Evolutionary conservation across 2,329 filamentous ascomycete species (phyloP), one percentile per base, ranked within the genome.

Genomic region (Alternaria infectoria): DNA sequence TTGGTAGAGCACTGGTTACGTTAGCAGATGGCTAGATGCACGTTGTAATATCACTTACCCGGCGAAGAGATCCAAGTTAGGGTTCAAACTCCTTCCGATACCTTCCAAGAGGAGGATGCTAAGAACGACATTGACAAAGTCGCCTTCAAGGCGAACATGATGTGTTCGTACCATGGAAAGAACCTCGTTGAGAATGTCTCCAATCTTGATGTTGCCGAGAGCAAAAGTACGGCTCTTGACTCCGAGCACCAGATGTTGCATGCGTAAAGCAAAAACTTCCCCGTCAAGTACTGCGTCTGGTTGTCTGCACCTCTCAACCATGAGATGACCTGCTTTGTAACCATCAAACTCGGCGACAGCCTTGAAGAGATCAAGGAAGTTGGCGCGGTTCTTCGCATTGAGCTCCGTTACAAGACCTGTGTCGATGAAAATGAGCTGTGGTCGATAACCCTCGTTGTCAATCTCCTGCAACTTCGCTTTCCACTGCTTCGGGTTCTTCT

Each of bases 111-210:
- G 85, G 32, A 99, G 83, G 57, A 98, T 97, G 63, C 93, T 97
- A 62, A 99, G 91, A 28, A 99, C 95, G 5, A 99, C 96, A 76
- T 99, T 99, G 77, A 99, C 93, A 77, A 98, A 99, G 78, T 99
- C 96, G 9, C 96, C 96, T 80, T 99, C 96, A 54, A 99, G 87
- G 9, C 96, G 87, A 5, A 99, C 96, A 76, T 99, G 96, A 78
- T 99, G 96, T 10, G 85, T 84, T 59, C 96, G 89, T 28, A 99
- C 96, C 93, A 99, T 97, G 62, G 86, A 86, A 47, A 99, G 84
- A 0, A 98, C 96, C 71, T 96, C 88, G 74, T 96, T 93, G 28
- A 99, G 81, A 19, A 99, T 93, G 72, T 99, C 96, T 11, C 96
- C 96, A 66, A 99, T 97, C 82, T 94, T 96, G 81, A 99, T 91